Percentiles rank a stretch among this genome's conserved stretches.
phyloP scores from a whole-genome alignment of 495 filamentous ascomycete species.

The Penicillium pancosmium region DNA sequence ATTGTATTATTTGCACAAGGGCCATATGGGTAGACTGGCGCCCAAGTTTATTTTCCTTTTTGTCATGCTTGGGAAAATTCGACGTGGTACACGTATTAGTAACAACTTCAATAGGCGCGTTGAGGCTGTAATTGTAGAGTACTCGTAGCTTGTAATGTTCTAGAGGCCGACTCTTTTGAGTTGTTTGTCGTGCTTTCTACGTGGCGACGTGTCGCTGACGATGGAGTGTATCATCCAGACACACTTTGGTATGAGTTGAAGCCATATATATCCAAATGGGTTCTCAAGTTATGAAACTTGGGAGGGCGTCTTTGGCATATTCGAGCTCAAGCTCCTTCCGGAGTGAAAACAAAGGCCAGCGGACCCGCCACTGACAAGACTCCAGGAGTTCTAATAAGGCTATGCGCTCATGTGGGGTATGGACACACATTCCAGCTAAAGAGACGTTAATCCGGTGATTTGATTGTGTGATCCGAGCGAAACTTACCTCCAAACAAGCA shows the following conservation, averaged over 20 bases:
- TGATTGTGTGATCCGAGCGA: neutral
- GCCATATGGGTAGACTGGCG: too few species aligned
- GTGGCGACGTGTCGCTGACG: too few species aligned
- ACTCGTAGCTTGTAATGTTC: too few species aligned
- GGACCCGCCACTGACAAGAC: constrained; percentile 22
- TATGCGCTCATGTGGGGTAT: constrained; percentile 29
- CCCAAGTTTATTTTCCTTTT: too few species aligned
- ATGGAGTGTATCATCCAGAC: neutral
- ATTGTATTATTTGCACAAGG: too few species aligned
- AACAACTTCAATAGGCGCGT: too few species aligned
- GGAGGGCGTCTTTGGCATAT: constrained; percentile 28
- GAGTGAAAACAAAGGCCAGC: constrained; percentile 28
- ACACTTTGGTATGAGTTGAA: too few species aligned
- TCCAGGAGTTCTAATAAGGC: constrained; percentile 28
- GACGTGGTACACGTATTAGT: too few species aligned
- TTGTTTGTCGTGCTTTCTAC: too few species aligned
- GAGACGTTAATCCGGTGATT: constrained; percentile 1
- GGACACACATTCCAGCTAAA: constrained; percentile 33
- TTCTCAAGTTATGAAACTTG: constrained; percentile 18
- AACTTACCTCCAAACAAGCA: constrained; percentile 33
- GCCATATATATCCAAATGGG: neutral
- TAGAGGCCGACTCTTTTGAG: too few species aligned
- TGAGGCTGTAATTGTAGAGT: too few species aligned
- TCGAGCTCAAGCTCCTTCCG: constrained; percentile 30
- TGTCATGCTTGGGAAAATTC: too few species aligned